Evolutionary conservation across 2,329 filamentous ascomycete species (phyloP), one percentile per base, ranked within the genome.

Genomic region (Chrysosporium keratinophilum): DNA sequence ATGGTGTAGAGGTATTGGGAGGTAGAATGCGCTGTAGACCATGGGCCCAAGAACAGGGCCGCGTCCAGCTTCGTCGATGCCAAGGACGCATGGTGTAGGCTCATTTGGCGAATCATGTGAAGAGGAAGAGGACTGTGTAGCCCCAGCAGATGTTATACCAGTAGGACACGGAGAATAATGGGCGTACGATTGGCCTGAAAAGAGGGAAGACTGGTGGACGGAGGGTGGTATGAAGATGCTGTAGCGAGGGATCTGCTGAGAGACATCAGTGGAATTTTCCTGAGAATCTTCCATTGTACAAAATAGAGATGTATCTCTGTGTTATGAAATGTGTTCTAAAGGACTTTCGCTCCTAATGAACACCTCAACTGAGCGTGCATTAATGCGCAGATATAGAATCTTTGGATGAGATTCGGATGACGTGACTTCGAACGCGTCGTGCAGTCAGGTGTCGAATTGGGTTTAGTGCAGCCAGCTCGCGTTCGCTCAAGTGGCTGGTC

Each of bases 1-100:
- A 65, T 84, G 82, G 58, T 84, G 78, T 35, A 76, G 67, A 23
- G 84, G 79, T 28, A 82, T 74, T 0, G 82, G 77, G 1, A 87
- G 69, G 50, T 94, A 94, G 60, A 94, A 87, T 34, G 81, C 73
- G 47, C 75, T 78, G 67, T 84, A 84, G 50, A 85, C 79, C 82
- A 83, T 85, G 15, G 80, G 82, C 23, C 79, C 91, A 11, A 97
- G 79, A n/a, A 96, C 91, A 20, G 91, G 91, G 1, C 91, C 91
- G 64, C 91, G 82, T 44, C 91, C 91, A 61, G 91, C 91, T 75
- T 97, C 91, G 69, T 97, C 91, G 49, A 97, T 85, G 58, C 91
- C 91, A 19, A 97, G 78, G 17, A 86, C 84, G 69, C 87, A 93
- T 64, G 82, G 78, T 54, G 76, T 78, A 43, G 67, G 66, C 12